Evolutionary conservation across 192 early-diverging fungal genomes (phyloP).

Genomic region (Allomyces macrogynus): DNA sequence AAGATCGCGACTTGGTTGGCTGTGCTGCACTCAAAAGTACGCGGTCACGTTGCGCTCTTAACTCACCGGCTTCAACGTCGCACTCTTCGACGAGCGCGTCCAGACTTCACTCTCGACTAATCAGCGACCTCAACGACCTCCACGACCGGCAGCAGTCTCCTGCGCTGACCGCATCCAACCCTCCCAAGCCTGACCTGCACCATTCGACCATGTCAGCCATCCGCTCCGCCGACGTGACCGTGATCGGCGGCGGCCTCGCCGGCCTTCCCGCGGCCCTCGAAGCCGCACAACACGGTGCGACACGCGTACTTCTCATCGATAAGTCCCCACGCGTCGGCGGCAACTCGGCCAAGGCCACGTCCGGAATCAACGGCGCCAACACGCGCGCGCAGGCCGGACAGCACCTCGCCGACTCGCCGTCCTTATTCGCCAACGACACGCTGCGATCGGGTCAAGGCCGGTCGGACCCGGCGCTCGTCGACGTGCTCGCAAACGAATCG

Average conservation of each 20-base stretch:
- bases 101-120: too few species aligned
- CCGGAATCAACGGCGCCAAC: constrained; percentile 86
- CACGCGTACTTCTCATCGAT: constrained; percentile 61
- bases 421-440: constrained; percentile 73
- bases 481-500: constrained; percentile 66
- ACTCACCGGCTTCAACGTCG: too few species aligned
- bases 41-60: too few species aligned
- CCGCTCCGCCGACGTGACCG: too few species aligned
- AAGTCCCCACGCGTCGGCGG: constrained; percentile 79
- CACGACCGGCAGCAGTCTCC: too few species aligned
- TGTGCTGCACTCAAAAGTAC: too few species aligned
- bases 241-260: constrained; percentile 67
- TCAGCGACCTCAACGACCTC: too few species aligned
- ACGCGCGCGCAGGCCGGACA: constrained; percentile 59
- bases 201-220: too few species aligned
- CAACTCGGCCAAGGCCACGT: constrained; percentile 97
- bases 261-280: constrained; percentile 77
- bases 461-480: constrained; percentile 56
- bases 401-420: constrained; percentile 57
- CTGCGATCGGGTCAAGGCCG: constrained; percentile 63
- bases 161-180: too few species aligned
- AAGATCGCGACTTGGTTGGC: too few species aligned
- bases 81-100: too few species aligned
- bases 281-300: constrained; percentile 50
- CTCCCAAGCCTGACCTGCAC: too few species aligned